Base-by-base conservation (phyloP, 768 basidiomycete species). In the Tricholoma matsutake region DNA sequence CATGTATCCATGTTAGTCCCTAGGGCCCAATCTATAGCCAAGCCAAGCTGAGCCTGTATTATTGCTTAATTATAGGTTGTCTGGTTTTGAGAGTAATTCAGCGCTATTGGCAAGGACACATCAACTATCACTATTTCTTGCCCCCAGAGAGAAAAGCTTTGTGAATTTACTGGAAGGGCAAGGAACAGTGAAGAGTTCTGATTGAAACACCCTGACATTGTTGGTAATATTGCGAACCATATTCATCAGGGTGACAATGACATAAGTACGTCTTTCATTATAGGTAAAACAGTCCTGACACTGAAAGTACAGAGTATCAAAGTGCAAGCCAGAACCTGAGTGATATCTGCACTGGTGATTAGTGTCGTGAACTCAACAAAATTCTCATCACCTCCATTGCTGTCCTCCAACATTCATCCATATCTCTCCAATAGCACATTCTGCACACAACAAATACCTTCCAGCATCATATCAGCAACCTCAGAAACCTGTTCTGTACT, bases 381-480 rank as follows among this genome's bases (percentile, higher is more conserved):
- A 41, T 75, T 78, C 52, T 77, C 2, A 54, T 81, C 13, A 70
- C 77, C 0, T 75, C 75, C 1, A 69, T 81, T 25, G 78, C 78
- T 1, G 74, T 77, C 41, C 67, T 81, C 3, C 77, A 80, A 31
- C 72, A 75, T 54, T 77, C 77, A 0, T 73, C 77, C 0, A 47
- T 61, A 2, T 61, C 63, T 4, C 60, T 81, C 1, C 64, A 71
- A 22, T 67, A 61, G 1, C 31, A 1, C 1, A 63, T 74, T 18
- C 25, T 78, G 2, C 14, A 61, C 0, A 39, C 65, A 2, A 61
- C 60, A 0, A 65, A 67, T 3, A 20, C 54, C 1, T 68, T 78
- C 47, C 62, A 68, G 9, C 66, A 63, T 11, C 67, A 69, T 31
- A 47, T 76, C 5, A 58, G 62, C 6, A 68, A 69, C 5, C 65